Evolutionary conservation across 2,329 filamentous ascomycete species (phyloP), one percentile per base, ranked within the genome.

Genomic region (Aspergillus novofumigatus): DNA sequence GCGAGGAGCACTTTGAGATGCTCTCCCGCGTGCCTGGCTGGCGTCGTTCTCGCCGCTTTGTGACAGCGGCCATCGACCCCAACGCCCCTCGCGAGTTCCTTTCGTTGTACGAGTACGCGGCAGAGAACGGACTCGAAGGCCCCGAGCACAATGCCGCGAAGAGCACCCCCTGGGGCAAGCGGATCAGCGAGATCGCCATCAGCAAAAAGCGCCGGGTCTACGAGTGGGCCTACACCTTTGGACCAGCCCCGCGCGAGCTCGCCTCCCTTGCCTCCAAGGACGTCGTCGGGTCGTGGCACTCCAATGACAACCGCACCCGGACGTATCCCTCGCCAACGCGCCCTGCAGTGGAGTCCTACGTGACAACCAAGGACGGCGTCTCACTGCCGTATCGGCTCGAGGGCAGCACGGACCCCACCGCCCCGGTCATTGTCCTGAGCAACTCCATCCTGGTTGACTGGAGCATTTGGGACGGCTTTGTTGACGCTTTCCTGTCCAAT

Each of bases 401-500:
- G 72, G 91, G 91, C 54, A 88, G 83, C 61, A 67, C 83, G 0
- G 80, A 86, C 32, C 83, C 86, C 0, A 69, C 82, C 21, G 89
- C 90, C 0, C 91, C 91, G 0, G 82, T 88, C 0, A 80, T 96
- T 10, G 86, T 91, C 21, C 88, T 92, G 63, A 82, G 82, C 74
- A 95, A 95, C 78, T 92, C 88, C 1, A 86, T 96, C 51, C 83
- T 96, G 7, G 90, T 90, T 2, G 86, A 87, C 50, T 81, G 88
- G 62, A 80, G 83, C 70, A 94, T 96, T 83, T 96, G 91, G 91
- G 88, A 94, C 65, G 79, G 80, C 1, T 84, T 95, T 58, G 76
- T 94, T 0, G 75, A 78, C 1, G 75, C 83, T n/a, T 81, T 94
- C 62, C 71, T 80, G 45, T 65, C 72, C 11, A 81, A 81, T 52